Evolutionary conservation across 768 basidiomycete species (phyloP).

Genomic region (Cyclocybe cylindracea): DNA sequence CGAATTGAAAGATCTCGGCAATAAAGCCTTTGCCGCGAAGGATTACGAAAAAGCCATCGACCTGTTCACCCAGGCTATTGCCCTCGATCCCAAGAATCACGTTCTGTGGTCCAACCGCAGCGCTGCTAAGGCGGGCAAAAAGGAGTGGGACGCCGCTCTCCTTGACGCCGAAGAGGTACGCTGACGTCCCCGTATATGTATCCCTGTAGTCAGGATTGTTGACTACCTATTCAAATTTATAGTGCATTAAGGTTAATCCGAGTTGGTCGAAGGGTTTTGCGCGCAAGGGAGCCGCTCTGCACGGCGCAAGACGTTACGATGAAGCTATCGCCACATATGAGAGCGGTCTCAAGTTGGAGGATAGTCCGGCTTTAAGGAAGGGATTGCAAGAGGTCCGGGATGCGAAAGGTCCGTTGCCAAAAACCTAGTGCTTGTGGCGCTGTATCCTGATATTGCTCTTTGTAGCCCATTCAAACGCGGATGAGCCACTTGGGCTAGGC

Average conservation of each 20-base stretch:
- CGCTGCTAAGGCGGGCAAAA: constrained; percentile 87
- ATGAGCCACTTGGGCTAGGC: constrained; percentile 57
- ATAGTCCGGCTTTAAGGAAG: constrained; percentile 79
- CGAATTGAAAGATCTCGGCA: constrained; percentile 87
- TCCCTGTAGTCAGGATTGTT: constrained; percentile 4
- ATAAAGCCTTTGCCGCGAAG: constrained; percentile 94
- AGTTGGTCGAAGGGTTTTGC: constrained; percentile 90
- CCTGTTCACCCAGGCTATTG: constrained; percentile 81
- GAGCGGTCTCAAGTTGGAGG: constrained; percentile 78
- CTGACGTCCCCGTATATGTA: constrained; percentile 1
- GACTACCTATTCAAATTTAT: neutral
- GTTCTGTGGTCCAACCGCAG: constrained; percentile 94
- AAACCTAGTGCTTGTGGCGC: neutral
- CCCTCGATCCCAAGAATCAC: constrained; percentile 78
- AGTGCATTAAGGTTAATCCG: constrained; percentile 82
- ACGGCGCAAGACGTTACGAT: constrained; percentile 75
- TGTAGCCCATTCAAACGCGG: constrained; percentile 38
- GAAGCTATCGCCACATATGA: constrained; percentile 88
- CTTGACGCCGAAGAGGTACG: constrained; percentile 89
- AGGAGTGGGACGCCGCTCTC: constrained; percentile 72
- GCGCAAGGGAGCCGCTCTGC: constrained; percentile 90
- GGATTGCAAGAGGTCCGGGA: constrained; percentile 88
- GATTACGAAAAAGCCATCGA: constrained; percentile 89
- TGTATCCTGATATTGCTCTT: constrained; percentile 19
- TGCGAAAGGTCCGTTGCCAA: constrained; percentile 62